These are phyloP conservation scores for Linderniella brevidens DNA, from an alignment of 257 asterid genomes.

Conservation along the genomic window DNA sequence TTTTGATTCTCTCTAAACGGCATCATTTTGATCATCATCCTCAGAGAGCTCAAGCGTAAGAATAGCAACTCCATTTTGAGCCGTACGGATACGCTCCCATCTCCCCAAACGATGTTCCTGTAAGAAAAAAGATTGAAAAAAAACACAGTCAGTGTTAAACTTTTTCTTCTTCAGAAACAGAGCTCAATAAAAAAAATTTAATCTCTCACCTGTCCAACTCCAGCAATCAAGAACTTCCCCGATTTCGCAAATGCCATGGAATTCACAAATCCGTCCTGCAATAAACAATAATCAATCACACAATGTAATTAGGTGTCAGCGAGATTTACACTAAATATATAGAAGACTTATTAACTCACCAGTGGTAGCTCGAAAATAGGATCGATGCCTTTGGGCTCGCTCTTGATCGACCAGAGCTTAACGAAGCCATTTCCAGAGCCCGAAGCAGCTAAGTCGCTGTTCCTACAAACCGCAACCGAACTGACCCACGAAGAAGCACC, in stretches of 20 bases:
- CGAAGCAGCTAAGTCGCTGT: constrained; percentile 94
- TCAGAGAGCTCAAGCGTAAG: constrained; percentile 42
- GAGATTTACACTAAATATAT: constrained; percentile 3
- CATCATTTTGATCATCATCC: too few relatives aligned
- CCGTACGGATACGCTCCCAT: constrained; percentile 56
- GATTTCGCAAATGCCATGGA: constrained; percentile 83
- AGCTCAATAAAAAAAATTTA: too few relatives aligned
- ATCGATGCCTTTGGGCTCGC: constrained; percentile 49
- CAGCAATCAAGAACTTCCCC: constrained; percentile 74
- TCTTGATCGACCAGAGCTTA: constrained; percentile 69
- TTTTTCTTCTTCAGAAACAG: too few relatives aligned
- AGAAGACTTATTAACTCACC: constrained; percentile 24
- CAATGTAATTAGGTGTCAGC: constrained; percentile 7
- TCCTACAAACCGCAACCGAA: constrained; percentile 63
- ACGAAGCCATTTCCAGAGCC: constrained; percentile 91
- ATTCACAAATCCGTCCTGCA: constrained; percentile 85
- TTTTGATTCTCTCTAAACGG: too few relatives aligned
- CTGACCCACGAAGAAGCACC: constrained; percentile 60
- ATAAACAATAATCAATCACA: constrained; percentile 6
- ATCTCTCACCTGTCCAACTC: constrained; percentile 72
- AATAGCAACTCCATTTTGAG: constrained; percentile 58
- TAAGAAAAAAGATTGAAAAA: neutral
- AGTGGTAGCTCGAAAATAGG: constrained; percentile 70
- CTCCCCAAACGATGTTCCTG: constrained; percentile 96
- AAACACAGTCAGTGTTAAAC: too few relatives aligned